These are phyloP conservation scores for Exophiala spinifera DNA, from an alignment of 2,329 filamentous ascomycete genomes.

Conservation along the genomic window DNA sequence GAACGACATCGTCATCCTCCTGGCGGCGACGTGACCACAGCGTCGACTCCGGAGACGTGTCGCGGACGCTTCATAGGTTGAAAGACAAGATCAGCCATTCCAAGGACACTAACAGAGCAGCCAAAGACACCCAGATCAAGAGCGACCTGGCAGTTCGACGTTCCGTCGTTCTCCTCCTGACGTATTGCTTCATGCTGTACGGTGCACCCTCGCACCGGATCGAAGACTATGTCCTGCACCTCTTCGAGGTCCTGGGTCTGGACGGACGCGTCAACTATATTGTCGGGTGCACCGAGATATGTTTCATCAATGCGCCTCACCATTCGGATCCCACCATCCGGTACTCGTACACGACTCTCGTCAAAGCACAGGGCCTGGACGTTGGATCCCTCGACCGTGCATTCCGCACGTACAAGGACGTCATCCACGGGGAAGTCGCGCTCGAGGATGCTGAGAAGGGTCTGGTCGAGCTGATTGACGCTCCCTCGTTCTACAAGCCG, in stretches of 20 bases:
- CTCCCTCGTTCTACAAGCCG: neutral
- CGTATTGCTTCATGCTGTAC: neutral
- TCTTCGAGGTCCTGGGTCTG: neutral
- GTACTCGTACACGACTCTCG: slow-evolving; percentile 1
- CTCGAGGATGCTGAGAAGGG: neutral
- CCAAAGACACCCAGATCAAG: neutral
- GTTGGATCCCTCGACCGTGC: neutral
- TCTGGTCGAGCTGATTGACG: neutral
- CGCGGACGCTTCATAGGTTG: neutral
- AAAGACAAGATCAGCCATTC: slow-evolving; percentile 1
- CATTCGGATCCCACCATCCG: neutral
- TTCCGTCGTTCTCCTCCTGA: neutral
- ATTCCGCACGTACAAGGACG: neutral
- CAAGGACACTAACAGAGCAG: neutral
- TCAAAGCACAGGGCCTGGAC: slow-evolving; percentile 1
- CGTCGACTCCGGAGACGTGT: neutral
- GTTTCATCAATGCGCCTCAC: neutral
- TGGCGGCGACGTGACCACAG: neutral
- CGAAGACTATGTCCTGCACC: neutral
- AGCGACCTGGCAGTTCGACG: neutral
- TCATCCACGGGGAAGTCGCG: neutral
- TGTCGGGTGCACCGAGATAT: slow-evolving; percentile 1
- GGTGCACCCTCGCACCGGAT: neutral
- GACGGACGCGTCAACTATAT: neutral
- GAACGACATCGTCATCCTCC: neutral